Evolutionary conservation across 2,329 filamentous ascomycete species (phyloP), one percentile per base, ranked within the genome.

Genomic region (Fusarium clavum): DNA sequence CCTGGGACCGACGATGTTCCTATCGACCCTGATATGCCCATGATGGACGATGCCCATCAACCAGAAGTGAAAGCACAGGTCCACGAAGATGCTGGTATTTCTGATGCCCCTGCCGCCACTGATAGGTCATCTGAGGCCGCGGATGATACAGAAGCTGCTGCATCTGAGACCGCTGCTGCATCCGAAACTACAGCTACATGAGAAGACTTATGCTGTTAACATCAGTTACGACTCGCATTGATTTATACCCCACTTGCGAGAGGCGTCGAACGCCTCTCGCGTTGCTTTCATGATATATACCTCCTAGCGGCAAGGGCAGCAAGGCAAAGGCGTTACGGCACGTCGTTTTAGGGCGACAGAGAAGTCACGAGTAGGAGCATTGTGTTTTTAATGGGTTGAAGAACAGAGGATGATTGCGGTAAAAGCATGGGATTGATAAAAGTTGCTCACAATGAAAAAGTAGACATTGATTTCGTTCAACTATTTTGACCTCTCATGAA

Each of bases 241-340:
- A 69, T 75, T 72, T 77, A 77, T 77, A 77, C 76, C 76, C 61
- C 65, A 54, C 53, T 56, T 71, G 66, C 66, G 66, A 75, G 59
- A 71, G 67, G 70, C 72, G 66, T 73, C 55, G 46, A 46, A 54
- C 65, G 64, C 63, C 24, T 38, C 59, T 68, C 57, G 58, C 57
- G 64, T 74, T 75, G 60, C 49, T 75, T 75, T 75, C 63, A 70
- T 71, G 60, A 72, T 66, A 67, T 66, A 67, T 64, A 74, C 66
- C 53, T 75, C 56, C 57, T 57, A 67, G 71, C 53, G 67, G 64
- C 61, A 56, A 66, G 59, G 64, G 60, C 57, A 72, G 69, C 54
- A 52, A 62, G 73, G 66, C 48, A 34, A 48, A 68, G 73, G 72
- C 66, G 73, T 75, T 75, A 47, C 43, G 73, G 68, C 62, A 57